Base-by-base conservation (phyloP, 2,329 filamentous ascomycete species). In the Pestalotiopsis sp. region DNA sequence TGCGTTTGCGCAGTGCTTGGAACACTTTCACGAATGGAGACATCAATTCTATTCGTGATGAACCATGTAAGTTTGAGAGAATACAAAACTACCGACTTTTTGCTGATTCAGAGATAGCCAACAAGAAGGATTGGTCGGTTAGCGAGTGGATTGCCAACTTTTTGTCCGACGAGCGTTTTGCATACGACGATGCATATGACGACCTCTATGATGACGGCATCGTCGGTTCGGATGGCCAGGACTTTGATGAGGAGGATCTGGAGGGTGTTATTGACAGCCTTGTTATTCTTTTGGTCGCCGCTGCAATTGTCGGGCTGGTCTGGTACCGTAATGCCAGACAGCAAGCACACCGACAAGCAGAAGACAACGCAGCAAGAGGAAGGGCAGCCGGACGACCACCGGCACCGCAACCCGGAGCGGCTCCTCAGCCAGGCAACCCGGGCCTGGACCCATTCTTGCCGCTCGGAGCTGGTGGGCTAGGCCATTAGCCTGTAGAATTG, bases 21-120 rank as follows among this genome's bases (percentile, higher is more conserved):
- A 98, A 98, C 75, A 94, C 92, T 0, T 84, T 98, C 71, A 97
- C 94, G 0, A 89, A 95, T 76, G 96, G 96, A n/a, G 89, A 91
- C 23, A 89, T 98, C 71, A 97, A 98, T 76, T 94, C 93, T 17
- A 98, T 98, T 64, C 91, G 93, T 75, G 94, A 97, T 72, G 95
- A 98, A 71, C 92, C 92, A 75, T 87, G 93, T 95, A 87, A 84
- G 89, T 80, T n/a, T 23, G 36, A 20, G 4, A 9, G 23, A 17
- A 31, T 6, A 11, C 3, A 6, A 31, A 20, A 13, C n/a, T n/a
- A 5, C 11, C 36, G 17, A 39, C 5, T 17, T 17, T 6, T 31
- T 38, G 13, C 65, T 61, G 14, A 67, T 36, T 31, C 7, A 27
- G 9, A n/a, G 38, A 39, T 74, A 94, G 92, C 89, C 69, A 84